Evolutionary conservation across 768 basidiomycete species (phyloP).

Genomic region (Cystofilobasidium macerans): DNA sequence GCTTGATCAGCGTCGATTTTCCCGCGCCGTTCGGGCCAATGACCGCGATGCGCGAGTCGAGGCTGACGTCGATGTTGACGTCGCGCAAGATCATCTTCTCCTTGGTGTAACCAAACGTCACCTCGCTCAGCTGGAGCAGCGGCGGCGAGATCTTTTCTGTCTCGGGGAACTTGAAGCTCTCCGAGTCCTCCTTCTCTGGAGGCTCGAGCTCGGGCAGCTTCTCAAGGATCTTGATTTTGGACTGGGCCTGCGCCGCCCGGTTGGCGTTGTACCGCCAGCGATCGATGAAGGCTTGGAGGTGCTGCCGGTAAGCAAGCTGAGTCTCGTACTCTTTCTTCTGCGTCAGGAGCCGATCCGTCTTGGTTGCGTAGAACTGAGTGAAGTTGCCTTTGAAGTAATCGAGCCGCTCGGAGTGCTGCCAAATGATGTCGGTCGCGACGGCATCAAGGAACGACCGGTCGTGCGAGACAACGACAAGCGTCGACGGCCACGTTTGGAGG

Average conservation of each 20-base stretch:
- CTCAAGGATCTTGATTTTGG: conserved; percentile 59
- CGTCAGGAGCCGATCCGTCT: conserved; percentile 84
- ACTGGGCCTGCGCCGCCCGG: conserved; percentile 79
- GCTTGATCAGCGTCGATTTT: conserved; percentile 50
- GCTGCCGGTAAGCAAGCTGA: conserved; percentile 88
- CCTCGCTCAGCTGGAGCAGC: conserved; percentile 78
- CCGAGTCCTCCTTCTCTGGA: conserved; percentile 82
- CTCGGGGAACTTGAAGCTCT: conserved; percentile 93
- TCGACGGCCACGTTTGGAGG: conserved; percentile 86
- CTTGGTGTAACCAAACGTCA: conserved; percentile 72
- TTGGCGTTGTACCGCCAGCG: conserved; percentile 97
- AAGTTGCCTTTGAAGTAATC: conserved; percentile 99
- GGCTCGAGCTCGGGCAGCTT: conserved; percentile 90
- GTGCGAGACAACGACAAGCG: conserved; percentile 89
- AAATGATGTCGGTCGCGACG: conserved; percentile 96
- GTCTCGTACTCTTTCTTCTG: conserved; percentile 85
- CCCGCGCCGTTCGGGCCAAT: conserved; percentile 49
- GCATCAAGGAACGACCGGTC: conserved; percentile 95
- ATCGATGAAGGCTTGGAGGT: conserved; percentile 95
- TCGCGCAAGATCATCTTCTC: conserved; percentile 65
- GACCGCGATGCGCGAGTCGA: conserved; percentile 91
- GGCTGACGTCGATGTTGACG: conserved; percentile 78
- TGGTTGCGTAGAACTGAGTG: conserved; percentile 96
- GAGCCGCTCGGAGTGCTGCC: conserved; percentile 75
- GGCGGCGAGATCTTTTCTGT: conserved; percentile 97